Evolutionary conservation across 495 filamentous ascomycete species (phyloP).

Genomic region (Halenospora varia): DNA sequence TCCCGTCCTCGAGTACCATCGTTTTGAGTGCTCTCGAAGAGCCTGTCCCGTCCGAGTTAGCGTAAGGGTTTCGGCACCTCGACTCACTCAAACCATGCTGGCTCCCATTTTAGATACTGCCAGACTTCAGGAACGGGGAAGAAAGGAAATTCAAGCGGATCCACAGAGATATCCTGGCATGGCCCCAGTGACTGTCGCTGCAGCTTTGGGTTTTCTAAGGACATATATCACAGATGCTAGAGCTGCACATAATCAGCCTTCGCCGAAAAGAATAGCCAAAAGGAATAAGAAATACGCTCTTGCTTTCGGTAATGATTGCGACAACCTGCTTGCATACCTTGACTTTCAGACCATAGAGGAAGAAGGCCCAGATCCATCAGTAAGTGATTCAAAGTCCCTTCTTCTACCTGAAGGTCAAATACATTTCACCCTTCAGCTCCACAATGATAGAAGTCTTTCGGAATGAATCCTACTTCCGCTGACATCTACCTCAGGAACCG

Average conservation of each 20-base stretch:
- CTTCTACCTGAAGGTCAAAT: too few relatives aligned
- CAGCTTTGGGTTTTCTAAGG: constrained; percentile 17
- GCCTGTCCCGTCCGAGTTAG: constrained; percentile 18
- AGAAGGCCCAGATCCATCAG: constrained; percentile 9
- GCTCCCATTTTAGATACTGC: constrained; percentile 7
- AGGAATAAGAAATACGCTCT: constrained; percentile 27
- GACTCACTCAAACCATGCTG: constrained; percentile 10
- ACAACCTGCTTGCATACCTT: constrained; percentile 20
- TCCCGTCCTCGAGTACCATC: constrained; percentile 11
- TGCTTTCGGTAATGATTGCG: constrained; percentile 24
- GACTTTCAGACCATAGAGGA: constrained; percentile 16
- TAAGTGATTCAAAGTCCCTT: too few relatives aligned
- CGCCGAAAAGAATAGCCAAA: constrained; percentile 18
- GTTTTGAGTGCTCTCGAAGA: constrained; percentile 16
- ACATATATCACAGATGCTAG: constrained; percentile 22
- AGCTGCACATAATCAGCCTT: not conserved
- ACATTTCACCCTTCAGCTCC: too few relatives aligned
- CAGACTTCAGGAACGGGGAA: constrained; percentile 15
- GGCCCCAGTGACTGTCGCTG: constrained; percentile 3
- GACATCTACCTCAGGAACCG: constrained; percentile 5
- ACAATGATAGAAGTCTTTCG: too few relatives aligned
- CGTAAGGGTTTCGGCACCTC: constrained; percentile 21
- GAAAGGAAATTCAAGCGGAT: constrained; percentile 18
- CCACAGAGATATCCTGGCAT: constrained; percentile 15
- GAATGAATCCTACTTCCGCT: too few relatives aligned